Evolutionary conservation across 306 rosid genomes (phyloP), one percentile per base, ranked within the genome.

Genomic region (Sicyos edulis): DNA sequence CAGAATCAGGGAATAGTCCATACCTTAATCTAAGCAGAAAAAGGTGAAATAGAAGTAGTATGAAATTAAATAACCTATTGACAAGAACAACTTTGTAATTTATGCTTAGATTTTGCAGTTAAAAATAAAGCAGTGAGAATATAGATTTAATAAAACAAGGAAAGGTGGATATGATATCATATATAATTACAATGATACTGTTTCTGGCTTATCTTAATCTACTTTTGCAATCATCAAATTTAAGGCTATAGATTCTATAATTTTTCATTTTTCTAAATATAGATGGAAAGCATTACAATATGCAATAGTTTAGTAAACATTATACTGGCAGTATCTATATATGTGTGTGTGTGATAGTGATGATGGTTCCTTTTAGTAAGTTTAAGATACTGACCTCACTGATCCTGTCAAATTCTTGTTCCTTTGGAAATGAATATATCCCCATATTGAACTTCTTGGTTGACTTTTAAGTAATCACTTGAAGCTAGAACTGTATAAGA

Each of bases 351-450:
- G 26, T 63, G 26, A 63, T 17, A 50, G 7, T 4, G 47, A 42
- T 42, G 29, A 29, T 66, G 22, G 44, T 16, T 45, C 52, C 52
- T 12, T 47, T 1, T 6, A 47, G 20, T 47, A 67, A 22, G 20
- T 20, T 67, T 47, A 21, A 68, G 57, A 68, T 47, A 26, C 72
- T 67, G 72, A 67, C 72, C 72, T 67, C 40, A 20, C 20, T 45
- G 42, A 45, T 15, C 20, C 4, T 47, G 70, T 88, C 89, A 90
- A 90, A 90, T 80, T 57, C 77, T 85, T 58, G 84, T 61, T 75
- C 97, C 97, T 87, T 77, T 86, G 3, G 86, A 81, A 45, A 93
- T 82, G 56, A 87, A 81, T 73, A 93, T 88, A 68, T 87, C 92
- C 29, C 84, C 87, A 51, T 78, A 93, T 6, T 95, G 52, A n/a